Percentiles rank a stretch among this genome's conserved stretches.
phyloP scores from a whole-genome alignment of 805 yeast species.

The Saccharomycopsis javanensis region DNA sequence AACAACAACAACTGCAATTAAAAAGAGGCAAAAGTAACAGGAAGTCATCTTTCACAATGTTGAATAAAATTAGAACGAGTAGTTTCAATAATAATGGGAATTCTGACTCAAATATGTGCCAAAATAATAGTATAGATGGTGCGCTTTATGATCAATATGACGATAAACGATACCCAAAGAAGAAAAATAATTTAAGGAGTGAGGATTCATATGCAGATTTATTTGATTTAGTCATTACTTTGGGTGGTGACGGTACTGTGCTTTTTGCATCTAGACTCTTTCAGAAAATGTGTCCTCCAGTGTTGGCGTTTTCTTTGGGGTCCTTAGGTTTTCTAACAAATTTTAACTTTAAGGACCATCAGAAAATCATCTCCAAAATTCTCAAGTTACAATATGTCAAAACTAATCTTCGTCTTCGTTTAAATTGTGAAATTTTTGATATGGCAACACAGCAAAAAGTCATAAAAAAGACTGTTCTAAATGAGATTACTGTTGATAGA shows the following conservation, averaged over 20 bases:
- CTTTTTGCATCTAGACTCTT: constrained; percentile 54
- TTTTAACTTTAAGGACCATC: constrained; percentile 36
- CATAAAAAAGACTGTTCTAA: constrained; percentile 68
- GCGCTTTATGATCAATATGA: neutral
- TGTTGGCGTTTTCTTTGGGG: constrained; percentile 55
- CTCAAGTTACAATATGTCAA: constrained; percentile 32
- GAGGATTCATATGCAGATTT: constrained; percentile 24
- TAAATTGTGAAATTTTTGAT: constrained; percentile 63
- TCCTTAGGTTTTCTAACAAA: constrained; percentile 55
- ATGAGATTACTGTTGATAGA: constrained; percentile 84
- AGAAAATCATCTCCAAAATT: constrained; percentile 29
- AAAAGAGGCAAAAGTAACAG: neutral
- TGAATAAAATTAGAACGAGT: neutral
- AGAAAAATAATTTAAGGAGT: neutral
- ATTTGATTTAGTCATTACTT: constrained; percentile 49
- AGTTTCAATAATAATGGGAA: neutral
- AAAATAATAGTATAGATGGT: neutral
- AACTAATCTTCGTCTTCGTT: constrained; percentile 76
- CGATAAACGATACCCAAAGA: neutral
- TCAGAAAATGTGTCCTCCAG: constrained; percentile 53
- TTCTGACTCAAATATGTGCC: neutral
- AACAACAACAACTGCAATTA: neutral
- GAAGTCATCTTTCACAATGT: neutral
- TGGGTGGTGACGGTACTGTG: constrained; percentile 71
- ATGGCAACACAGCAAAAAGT: constrained; percentile 37